Base-by-base conservation (phyloP, 1,139 yeast genomes). In the Arxiozyma slooffiae region DNA sequence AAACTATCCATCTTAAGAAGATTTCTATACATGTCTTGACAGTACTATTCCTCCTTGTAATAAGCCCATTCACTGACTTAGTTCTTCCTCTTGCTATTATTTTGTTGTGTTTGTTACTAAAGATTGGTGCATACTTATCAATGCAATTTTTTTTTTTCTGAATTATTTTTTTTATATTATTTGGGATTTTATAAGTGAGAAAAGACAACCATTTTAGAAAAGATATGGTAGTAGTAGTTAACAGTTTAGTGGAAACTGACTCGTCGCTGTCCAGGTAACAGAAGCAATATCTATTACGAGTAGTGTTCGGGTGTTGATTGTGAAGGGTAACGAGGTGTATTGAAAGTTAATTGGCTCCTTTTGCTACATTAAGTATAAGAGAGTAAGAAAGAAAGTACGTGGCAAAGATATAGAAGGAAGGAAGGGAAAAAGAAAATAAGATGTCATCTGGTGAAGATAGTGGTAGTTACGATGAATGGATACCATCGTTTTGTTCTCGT, bases 401-500 rank as follows among this genome's bases (percentile, higher is more conserved):
- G 16, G n/a, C 22, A 41, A 41, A 24, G 21, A 14, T 9, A 23
- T 23, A 2, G 34, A 41, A 23, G 17, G 11, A 39, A 21, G 24
- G n/a, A 17, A 38, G n/a, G n/a, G n/a, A n/a, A n/a, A n/a, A n/a
- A n/a, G n/a, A n/a, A n/a, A 21, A 21, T 24, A 38, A 20, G n/a
- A 30, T 38, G 18, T 55, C 60, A 22, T 59, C 63, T 9, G 62
- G 58, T 18, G 63, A 59, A 45, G 67, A 63, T 39, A 64, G 67
- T 50, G 67, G 67, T 7, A 57, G 62, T 16, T 66, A 61, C 48
- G 84, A 84, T 57, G 83, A 94, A 44, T 92, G 98, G 98, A 85
- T 92, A 58, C 80, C 86, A 55, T 87, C 85, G 61, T 90, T 84
- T 68, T 89, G 97, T 66, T 80, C 87, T 44, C 75, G 83, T 57